phyloP scores from a whole-genome alignment of 2,329 filamentous ascomycete genomes.

The Cladophialophora psammophila region DNA sequence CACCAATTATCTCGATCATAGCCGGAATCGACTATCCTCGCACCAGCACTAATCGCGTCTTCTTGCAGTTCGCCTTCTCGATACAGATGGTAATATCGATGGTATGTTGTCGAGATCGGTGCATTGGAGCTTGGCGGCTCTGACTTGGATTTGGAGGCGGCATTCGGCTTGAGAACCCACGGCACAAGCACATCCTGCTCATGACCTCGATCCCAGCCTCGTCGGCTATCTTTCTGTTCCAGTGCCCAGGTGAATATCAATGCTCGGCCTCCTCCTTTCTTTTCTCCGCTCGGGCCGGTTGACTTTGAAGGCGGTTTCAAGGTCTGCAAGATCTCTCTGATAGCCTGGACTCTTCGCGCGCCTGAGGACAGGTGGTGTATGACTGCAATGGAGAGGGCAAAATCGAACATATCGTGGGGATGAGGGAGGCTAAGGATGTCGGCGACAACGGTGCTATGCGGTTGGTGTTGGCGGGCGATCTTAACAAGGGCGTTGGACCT shows the following conservation, averaged over 20 bases:
- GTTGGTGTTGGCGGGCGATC: conserved; percentile 65
- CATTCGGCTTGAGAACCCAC: conserved; percentile 74
- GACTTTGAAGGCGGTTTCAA: conserved; percentile 53
- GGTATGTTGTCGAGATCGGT: conserved; percentile 64
- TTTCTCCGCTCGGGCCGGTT: neutral
- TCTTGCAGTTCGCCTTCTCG: conserved; percentile 83
- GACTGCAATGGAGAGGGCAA: conserved; percentile 92
- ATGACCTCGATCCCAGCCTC: conserved; percentile 85
- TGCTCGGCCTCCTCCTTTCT: conserved; percentile 64
- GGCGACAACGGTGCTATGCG: conserved; percentile 76
- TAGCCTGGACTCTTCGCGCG: conserved; percentile 73
- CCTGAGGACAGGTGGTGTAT: conserved; percentile 89
- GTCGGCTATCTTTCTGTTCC: conserved; percentile 83
- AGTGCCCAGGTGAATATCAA: conserved; percentile 95
- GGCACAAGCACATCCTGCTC: conserved; percentile 94
- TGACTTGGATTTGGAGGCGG: conserved; percentile 37
- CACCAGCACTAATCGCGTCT: conserved; percentile 77
- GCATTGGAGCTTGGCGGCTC: neutral
- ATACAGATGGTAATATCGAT: conserved; percentile 96
- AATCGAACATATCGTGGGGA: conserved; percentile 71
- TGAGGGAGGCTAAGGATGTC: conserved; percentile 87
- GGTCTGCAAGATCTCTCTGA: conserved; percentile 73
- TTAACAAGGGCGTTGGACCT: conserved; percentile 66
- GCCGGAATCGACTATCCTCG: conserved; percentile 76
- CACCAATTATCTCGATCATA: conserved; percentile 99